Evolutionary conservation across 257 asterid genomes (phyloP), one percentile per base, ranked within the genome.

Genomic region (Solanum lycopersicoides): DNA sequence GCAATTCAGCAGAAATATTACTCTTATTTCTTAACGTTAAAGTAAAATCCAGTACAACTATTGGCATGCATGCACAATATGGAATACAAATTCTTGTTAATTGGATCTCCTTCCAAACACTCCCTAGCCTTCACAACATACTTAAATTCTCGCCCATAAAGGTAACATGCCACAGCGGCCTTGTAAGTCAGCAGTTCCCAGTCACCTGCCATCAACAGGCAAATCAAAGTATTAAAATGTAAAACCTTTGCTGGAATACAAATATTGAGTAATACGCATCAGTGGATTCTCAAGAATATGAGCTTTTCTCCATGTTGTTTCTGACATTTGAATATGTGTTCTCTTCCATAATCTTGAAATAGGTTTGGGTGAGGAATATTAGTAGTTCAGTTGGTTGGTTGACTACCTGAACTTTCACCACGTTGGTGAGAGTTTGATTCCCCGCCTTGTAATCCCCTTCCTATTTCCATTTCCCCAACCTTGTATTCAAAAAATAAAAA

Each of bases 91-190:
- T 95, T 95, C 93, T 72, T 88, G 74, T 89, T 92, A 79, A 88
- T 80, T 88, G 66, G 42, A 13, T 84, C 93, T 87, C 83, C 88
- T 87, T 90, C 94, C 21, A 94, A 73, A 76, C 86, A 82, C 86
- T 92, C 93, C 3, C 77, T 89, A n/a, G 88, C 92, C 85, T 91
- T 91, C 86, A 83, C 86, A 6, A 94, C 96, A 84, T 94, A 95
- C 42, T 53, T 83, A 42, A 92, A 90, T 47, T 89, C 94, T 16
- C 90, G 91, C n/a, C 99, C 98, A 34, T 95, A 95, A 1, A 97
- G 91, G 90, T 95, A 92, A 9, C 94, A 89, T 63, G 98, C 98
- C 7, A 89, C 91, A 34, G 98, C 96, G 39, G 98, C 99, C 90
- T 97, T 97, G 89, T 88, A 90, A 9, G 96, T 91, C 87, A 93